These are phyloP conservation scores for Erysimum pusillum DNA, from an alignment of 441 rosid genomes.

Conservation along the genomic window DNA sequence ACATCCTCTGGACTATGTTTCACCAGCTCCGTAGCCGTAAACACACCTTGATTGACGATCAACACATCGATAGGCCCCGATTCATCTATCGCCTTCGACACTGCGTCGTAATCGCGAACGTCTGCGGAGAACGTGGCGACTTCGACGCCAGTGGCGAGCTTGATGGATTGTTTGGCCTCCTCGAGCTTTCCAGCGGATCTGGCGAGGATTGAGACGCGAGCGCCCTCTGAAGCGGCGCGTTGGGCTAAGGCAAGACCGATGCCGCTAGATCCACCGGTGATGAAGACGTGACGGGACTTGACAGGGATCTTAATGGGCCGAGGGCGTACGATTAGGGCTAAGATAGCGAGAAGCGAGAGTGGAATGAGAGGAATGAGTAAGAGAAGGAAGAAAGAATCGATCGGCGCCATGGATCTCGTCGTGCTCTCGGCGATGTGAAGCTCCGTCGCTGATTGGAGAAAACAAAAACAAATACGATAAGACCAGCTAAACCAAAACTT, in stretches of 20 bases:
- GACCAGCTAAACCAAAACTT: background rate
- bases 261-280: conserved; percentile 96
- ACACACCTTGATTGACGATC: conserved; percentile 87
- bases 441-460: background rate
- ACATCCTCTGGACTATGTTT: conserved; percentile 76
- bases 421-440: conserved; percentile 29
- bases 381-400: conserved; percentile 39
- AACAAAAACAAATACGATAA: background rate
- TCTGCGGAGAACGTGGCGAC: conserved; percentile 75
- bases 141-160: conserved; percentile 72
- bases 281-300: conserved; percentile 84
- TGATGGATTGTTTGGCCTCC: conserved; percentile 68
- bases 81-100: conserved; percentile 57
- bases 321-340: conserved; percentile 68
- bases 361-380: conserved; percentile 51
- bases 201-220: conserved; percentile 81
- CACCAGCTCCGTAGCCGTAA: conserved; percentile 70
- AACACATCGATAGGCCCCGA: conserved; percentile 83
- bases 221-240: conserved; percentile 71
- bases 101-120: conserved; percentile 82
- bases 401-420: conserved; percentile 43
- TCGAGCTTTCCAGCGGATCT: conserved; percentile 70
- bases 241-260: conserved; percentile 84
- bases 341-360: conserved; percentile 55
- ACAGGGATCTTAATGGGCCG: conserved; percentile 70